phyloP scores from a whole-genome alignment of 805 yeast genomes.

The Yamadazyma scolyti region DNA sequence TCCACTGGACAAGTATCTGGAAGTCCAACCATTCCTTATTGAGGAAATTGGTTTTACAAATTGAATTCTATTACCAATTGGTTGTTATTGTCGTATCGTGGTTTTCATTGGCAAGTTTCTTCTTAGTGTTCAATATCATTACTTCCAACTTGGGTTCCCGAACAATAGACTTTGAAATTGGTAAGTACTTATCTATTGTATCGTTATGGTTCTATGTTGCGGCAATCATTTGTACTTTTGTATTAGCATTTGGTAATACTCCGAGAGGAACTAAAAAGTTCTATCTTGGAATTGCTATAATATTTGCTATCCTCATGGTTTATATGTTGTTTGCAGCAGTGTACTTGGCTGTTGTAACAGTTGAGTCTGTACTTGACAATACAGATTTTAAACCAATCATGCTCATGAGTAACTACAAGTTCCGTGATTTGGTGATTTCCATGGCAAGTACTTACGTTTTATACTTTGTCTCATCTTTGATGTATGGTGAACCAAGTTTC shows the following conservation, averaged over 20 bases:
- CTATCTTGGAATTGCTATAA: conserved; percentile 67
- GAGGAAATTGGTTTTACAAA: conserved; percentile 77
- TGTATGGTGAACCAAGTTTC: conserved; percentile 89
- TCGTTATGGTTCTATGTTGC: conserved; percentile 84
- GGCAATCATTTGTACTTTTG: conserved; percentile 79
- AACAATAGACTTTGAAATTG: conserved; percentile 63
- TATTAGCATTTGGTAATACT: conserved; percentile 87
- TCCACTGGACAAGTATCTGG: conserved; percentile 88
- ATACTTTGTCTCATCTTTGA: conserved; percentile 71
- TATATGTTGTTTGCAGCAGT: conserved; percentile 88
- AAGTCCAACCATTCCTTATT: conserved; percentile 74
- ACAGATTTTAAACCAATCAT: conserved; percentile 39
- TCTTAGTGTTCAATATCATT: conserved; percentile 83
- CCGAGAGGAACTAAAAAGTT: conserved; percentile 86
- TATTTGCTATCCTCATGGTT: conserved; percentile 85
- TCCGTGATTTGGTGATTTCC: conserved; percentile 86
- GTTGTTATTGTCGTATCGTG: conserved; percentile 77
- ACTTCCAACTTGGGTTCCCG: conserved; percentile 70
- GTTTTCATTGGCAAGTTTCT: conserved; percentile 90
- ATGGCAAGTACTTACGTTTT: conserved; percentile 78
- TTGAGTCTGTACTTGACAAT: conserved; percentile 49
- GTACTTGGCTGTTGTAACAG: conserved; percentile 71
- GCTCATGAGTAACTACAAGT: conserved; percentile 64
- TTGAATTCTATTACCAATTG: conserved; percentile 84
- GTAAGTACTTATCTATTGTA: conserved; percentile 71